A percentile compares a stretch with the other conserved stretches of the same genome.
Evolutionary conservation across 1,284 basidiomycete genomes (phyloP).

Genomic region (Lentinula novae-zelandiae): DNA sequence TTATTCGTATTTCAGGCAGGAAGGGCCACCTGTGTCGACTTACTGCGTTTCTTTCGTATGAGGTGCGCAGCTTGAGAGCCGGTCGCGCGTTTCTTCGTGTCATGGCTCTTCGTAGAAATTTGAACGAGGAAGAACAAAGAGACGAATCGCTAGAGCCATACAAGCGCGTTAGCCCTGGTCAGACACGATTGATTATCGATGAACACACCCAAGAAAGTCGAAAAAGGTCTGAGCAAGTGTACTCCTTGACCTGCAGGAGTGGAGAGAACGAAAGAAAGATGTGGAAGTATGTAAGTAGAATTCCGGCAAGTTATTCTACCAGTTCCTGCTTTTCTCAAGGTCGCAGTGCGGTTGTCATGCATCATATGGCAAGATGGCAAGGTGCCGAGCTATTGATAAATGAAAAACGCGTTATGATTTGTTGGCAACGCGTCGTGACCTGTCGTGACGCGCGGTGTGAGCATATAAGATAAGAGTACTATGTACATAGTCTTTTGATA

Average conservation of each 20-base stretch:
- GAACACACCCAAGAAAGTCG: not conserved
- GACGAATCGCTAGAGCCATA: not conserved
- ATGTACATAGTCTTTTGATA: not conserved
- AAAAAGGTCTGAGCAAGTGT: not conserved
- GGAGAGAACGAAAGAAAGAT: not conserved
- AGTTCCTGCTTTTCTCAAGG: not conserved
- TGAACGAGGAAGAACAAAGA: not conserved
- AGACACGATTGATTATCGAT: not conserved
- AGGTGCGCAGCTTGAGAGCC: slow-evolving; percentile 1
- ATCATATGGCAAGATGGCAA: not conserved
- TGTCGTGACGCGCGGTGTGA: not conserved
- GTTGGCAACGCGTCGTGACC: not conserved
- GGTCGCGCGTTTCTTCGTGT: slow-evolving; percentile 1
- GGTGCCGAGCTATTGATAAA: not conserved
- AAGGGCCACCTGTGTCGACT: not conserved
- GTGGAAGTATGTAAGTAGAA: not conserved
- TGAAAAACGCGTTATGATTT: not conserved
- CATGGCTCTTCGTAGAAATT: not conserved
- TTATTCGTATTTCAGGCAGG: not conserved
- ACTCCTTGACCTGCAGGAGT: slow-evolving; percentile 10
- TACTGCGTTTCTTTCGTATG: not conserved
- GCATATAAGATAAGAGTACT: not conserved
- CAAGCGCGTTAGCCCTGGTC: no score
- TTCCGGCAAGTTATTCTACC: not conserved
- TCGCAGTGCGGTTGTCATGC: not conserved